phyloP scores from a whole-genome alignment of 306 rosid genomes.

The Corylus heterophylla region DNA sequence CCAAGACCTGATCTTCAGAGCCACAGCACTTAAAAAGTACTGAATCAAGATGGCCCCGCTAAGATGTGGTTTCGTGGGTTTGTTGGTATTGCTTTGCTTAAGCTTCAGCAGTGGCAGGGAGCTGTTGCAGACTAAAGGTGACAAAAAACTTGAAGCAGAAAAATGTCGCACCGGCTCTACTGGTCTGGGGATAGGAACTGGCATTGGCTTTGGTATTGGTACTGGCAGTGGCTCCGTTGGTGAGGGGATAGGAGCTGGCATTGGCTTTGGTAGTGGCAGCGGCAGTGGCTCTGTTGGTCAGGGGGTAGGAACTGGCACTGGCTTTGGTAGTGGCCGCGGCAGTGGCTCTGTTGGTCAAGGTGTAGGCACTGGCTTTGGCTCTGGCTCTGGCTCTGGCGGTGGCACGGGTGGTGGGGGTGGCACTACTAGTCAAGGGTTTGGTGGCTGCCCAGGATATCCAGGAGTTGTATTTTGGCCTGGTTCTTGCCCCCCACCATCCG shows the following conservation, averaged over 20 bases:
- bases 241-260: neutral
- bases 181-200: neutral
- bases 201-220: neutral
- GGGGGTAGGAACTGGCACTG: neutral
- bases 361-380: neutral
- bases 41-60: conserved; percentile 6
- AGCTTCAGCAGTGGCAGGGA: conserved; percentile 18
- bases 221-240: neutral
- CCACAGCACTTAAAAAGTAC: neutral
- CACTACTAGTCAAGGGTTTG: too few relatives aligned
- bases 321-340: neutral
- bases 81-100: conserved; percentile 2
- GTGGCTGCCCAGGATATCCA: too few relatives aligned
- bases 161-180: neutral
- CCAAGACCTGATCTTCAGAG: neutral
- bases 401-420: neutral
- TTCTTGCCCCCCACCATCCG: too few relatives aligned
- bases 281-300: neutral
- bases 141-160: neutral
- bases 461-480: too few relatives aligned
- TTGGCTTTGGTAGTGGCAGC: neutral
- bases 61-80: conserved; percentile 3
- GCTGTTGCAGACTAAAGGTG: neutral
- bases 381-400: neutral
- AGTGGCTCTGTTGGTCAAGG: neutral